A percentile compares a stretch with the other conserved stretches of the same genome.
Evolutionary conservation across 176 grass and related monocot genomes (phyloP).

Genomic region (Aegilops bicornis): DNA sequence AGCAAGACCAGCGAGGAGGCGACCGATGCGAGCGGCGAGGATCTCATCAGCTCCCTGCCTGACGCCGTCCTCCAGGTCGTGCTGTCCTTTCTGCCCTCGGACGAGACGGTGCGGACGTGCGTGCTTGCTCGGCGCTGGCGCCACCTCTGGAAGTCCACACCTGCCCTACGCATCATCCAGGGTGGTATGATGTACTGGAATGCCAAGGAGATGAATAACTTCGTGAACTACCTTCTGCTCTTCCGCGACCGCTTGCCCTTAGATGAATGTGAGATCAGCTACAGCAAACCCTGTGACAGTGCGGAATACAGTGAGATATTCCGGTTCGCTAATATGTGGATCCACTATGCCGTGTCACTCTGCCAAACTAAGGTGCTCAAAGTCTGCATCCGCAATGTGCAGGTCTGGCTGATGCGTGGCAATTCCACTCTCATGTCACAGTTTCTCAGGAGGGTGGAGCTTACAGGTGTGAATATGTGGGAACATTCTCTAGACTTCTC

Average conservation of each 20-base stretch:
- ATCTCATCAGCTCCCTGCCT: conserved; percentile 9
- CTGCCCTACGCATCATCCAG: neutral
- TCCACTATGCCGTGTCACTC: neutral
- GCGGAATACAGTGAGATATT: neutral
- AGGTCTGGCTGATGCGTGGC: neutral
- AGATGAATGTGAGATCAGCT: neutral
- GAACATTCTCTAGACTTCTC: conserved; percentile 6
- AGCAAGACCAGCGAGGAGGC: too few species aligned
- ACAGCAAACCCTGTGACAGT: accelerated
- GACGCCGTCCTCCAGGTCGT: neutral
- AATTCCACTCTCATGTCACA: neutral
- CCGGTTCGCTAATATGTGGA: neutral
- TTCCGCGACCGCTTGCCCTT: neutral
- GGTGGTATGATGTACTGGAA: neutral
- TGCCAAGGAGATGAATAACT: neutral
- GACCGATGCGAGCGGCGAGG: neutral
- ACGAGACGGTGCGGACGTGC: neutral
- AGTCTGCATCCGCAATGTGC: neutral
- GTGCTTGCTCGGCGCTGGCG: neutral
- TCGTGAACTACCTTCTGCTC: conserved; percentile 8
- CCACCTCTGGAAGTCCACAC: conserved; percentile 11
- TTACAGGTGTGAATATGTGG: neutral
- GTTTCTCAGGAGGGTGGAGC: neutral
- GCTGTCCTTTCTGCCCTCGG: neutral
- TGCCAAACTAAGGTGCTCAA: neutral